Conservation (phyloP, 257 asterid genomes). For the Gentiana dahurica region DNA sequence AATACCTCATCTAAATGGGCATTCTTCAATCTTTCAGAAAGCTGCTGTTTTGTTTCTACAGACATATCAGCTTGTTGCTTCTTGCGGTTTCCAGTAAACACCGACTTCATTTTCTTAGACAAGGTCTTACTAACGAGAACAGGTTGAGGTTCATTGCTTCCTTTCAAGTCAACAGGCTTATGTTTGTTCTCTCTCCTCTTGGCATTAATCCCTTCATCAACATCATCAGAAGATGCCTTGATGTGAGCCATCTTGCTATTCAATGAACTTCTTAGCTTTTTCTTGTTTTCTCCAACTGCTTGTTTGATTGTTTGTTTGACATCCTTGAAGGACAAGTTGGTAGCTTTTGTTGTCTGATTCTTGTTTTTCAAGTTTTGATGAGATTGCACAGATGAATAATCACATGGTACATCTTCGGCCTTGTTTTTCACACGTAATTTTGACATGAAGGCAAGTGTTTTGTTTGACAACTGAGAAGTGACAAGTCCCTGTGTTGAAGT, state of each 20-base stretch:
- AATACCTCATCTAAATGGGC: constrained; percentile 13
- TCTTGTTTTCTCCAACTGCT: constrained; percentile 34
- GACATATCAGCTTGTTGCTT: constrained; percentile 35
- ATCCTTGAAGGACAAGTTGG: constrained; percentile 40
- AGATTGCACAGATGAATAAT: constrained; percentile 39
- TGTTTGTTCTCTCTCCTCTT: constrained; percentile 11
- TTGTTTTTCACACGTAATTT: constrained; percentile 14
- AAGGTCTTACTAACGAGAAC: constrained; percentile 1
- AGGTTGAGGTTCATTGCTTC: neutral
- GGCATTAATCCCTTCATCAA: constrained; percentile 4
- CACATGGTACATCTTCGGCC: constrained; percentile 23
- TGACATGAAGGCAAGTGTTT: constrained; percentile 54
- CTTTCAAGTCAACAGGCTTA: constrained; percentile 7
- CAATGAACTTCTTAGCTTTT: constrained; percentile 8
- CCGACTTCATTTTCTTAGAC: constrained; percentile 18
- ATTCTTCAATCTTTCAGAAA: constrained; percentile 39
- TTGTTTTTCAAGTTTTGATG: constrained; percentile 13
- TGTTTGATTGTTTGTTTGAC: constrained; percentile 50
- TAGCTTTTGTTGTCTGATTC: constrained; percentile 20
- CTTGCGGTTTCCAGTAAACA: constrained; percentile 18
- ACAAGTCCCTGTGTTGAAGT: constrained; percentile 11
- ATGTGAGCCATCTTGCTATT: constrained; percentile 8
- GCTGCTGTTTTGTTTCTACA: constrained; percentile 72
- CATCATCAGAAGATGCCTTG: neutral
- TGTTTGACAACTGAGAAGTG: constrained; percentile 20